Evolutionary conservation across 768 basidiomycete genomes (phyloP).

Genomic region (Boletus coccyginus): DNA sequence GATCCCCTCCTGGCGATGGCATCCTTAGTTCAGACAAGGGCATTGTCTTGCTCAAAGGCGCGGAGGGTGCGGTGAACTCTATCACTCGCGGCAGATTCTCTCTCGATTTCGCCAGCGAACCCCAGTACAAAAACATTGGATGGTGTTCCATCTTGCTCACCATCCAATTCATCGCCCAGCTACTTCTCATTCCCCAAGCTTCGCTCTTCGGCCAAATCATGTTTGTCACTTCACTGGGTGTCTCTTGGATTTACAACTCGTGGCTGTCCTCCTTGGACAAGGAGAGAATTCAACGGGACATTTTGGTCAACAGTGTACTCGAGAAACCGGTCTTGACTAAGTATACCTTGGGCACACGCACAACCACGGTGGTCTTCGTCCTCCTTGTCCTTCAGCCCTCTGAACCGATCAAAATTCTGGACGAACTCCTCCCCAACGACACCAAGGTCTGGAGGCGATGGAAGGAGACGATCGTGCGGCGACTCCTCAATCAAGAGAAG

Average conservation of each 20-base stretch:
- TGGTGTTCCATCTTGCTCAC: slow-evolving; percentile 32
- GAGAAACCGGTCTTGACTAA: slow-evolving; percentile 21
- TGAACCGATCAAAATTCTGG: slow-evolving; percentile 18
- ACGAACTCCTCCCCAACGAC: slow-evolving; percentile 29
- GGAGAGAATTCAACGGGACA: slow-evolving; percentile 25
- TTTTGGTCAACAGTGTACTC: slow-evolving; percentile 26
- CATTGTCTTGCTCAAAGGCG: slow-evolving; percentile 28
- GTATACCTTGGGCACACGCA: slow-evolving; percentile 26
- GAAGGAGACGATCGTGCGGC: slow-evolving; percentile 19
- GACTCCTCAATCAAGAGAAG: slow-evolving; percentile 17
- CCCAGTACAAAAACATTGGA: slow-evolving; percentile 28
- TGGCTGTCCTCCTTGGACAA: slow-evolving; percentile 39
- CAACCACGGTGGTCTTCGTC: slow-evolving; percentile 23
- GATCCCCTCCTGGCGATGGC: slow-evolving; percentile 32
- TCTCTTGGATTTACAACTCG: slow-evolving; percentile 37
- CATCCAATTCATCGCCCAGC: slow-evolving; percentile 33
- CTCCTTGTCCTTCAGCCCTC: slow-evolving; percentile 22
- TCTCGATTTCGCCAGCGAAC: slow-evolving; percentile 25
- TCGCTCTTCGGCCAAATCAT: slow-evolving; percentile 35
- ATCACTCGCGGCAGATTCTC: slow-evolving; percentile 33
- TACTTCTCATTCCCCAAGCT: slow-evolving; percentile 34
- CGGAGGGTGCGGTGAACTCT: slow-evolving; percentile 30
- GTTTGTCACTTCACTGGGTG: slow-evolving; percentile 32
- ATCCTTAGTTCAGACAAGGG: slow-evolving; percentile 23
- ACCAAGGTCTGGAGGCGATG: slow-evolving; percentile 23